Base-by-base conservation (phyloP, 2,329 filamentous ascomycete genomes). In the Aspergillus intermedius region DNA sequence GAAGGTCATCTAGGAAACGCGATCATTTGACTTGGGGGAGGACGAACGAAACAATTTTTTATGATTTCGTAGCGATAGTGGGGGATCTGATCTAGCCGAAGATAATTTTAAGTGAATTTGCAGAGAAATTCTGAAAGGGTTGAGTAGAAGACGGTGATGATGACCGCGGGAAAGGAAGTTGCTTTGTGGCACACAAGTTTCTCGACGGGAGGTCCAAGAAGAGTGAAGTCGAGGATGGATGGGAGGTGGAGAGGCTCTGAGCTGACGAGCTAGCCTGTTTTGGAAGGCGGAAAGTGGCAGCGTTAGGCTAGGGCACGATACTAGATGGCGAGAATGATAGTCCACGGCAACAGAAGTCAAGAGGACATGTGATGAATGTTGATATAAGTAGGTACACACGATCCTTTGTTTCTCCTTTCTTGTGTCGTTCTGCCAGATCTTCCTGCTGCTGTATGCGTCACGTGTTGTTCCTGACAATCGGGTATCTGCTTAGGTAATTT, bases 1-100 rank as follows among this genome's bases (percentile, higher is more conserved):
- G 71, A 74, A 74, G 74, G 70, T 79, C 76, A 79, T 79, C 74
- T 77, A 74, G 72, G 72, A 73, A 68, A 71, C 68, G 68, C 70
- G 69, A 72, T 73, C 73, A 75, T 74, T 74, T 72, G 70, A 72
- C 70, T 67, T 67, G 64, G 61, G 57, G 58, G 61, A 59, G 61
- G 60, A 58, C 53, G 60, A 40, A 40, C 17, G 37, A 40, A 30
- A 67, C 63, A 67, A 61, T 66, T 60, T 65, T 62, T 66, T 60
- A 61, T 40, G 37, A 40, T 52, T 56, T 49, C 50, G 49, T 48
- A 44, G 42, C n/a, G 25, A 44, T 15, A 7, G 39, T 42, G 35
- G n/a, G 22, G 37, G 37, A 40, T 12, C 17, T 40, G 15, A 21
- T 40, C 15, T 19, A 21, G 10, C 34, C 13, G 10, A 19, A 40